phyloP scores from a whole-genome alignment of 1,284 basidiomycete species.

The Marasmius fiardii region DNA sequence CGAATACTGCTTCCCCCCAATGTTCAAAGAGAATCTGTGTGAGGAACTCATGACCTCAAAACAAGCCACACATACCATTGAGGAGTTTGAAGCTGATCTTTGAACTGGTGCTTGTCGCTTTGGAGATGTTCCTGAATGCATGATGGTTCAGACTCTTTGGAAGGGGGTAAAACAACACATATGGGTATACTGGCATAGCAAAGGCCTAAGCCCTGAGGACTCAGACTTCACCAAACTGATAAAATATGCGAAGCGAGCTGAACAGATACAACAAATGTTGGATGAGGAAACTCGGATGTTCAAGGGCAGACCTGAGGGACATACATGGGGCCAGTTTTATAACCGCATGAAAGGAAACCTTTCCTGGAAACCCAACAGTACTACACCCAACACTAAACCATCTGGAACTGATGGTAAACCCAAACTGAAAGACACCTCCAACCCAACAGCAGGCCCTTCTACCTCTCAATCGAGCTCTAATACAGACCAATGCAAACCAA shows the following conservation, averaged over 20 bases:
- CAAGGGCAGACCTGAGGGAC: neutral
- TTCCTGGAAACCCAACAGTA: neutral
- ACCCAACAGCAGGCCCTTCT: neutral
- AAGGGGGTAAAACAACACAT: neutral
- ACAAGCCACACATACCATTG: neutral
- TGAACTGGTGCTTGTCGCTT: neutral
- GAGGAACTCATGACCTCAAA: neutral
- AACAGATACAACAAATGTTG: neutral
- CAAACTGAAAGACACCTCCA: no score
- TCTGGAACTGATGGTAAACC: no score
- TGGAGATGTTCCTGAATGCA: neutral
- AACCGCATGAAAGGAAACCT: neutral
- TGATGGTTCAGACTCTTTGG: neutral
- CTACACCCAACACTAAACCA: no score
- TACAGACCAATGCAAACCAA: neutral
- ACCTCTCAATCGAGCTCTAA: neutral
- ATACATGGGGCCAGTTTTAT: neutral
- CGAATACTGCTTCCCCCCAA: neutral
- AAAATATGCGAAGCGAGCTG: neutral
- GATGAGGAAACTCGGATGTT: neutral
- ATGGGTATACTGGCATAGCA: neutral
- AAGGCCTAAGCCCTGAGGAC: neutral
- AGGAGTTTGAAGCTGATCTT: neutral
- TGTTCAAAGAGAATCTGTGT: neutral
- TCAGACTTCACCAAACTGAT: neutral